These are phyloP conservation scores for Penicillium polonicum DNA, from an alignment of 2,329 filamentous ascomycete genomes.

Conservation along the genomic window DNA sequence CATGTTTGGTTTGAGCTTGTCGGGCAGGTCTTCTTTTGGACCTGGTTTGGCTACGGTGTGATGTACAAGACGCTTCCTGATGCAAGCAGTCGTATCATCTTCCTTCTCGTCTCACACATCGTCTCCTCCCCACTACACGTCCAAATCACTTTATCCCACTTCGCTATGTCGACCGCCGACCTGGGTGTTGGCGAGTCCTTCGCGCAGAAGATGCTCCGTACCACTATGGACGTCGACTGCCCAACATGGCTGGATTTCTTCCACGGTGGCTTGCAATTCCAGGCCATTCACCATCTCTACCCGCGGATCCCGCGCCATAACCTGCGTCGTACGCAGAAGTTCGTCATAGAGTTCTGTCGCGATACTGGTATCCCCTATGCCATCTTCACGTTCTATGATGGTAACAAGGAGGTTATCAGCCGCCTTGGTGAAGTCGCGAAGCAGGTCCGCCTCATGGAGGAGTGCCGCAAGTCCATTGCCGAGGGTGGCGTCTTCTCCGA, in stretches of 20 bases:
- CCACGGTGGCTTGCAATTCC: conserved; percentile 85
- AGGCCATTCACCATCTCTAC: conserved; percentile 83
- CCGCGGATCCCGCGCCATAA: conserved; percentile 84
- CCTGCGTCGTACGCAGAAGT: conserved; percentile 68
- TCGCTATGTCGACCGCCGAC: conserved; percentile 88
- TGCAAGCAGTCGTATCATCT: conserved; percentile 67
- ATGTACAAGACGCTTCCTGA: conserved; percentile 71
- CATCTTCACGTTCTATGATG: conserved; percentile 78
- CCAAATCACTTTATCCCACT: conserved; percentile 89
- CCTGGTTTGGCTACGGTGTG: conserved; percentile 80
- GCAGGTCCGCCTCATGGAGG: conserved; percentile 73
- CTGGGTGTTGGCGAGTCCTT: conserved; percentile 83
- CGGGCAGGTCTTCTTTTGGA: conserved; percentile 80
- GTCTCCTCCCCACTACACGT: conserved; percentile 79
- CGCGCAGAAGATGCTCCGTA: conserved; percentile 84
- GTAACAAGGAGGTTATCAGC: conserved; percentile 77
- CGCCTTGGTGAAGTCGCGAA: conserved; percentile 74
- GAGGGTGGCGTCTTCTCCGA: conserved; percentile 34
- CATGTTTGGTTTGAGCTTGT: conserved; percentile 75
- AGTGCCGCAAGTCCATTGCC: conserved; percentile 61
- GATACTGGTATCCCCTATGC: conserved; percentile 84
- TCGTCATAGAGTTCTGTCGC: conserved; percentile 77
- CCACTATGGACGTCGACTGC: conserved; percentile 91
- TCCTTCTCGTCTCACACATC: conserved; percentile 77
- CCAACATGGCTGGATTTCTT: conserved; percentile 85